Evolutionary conservation across 2,329 filamentous ascomycete genomes (phyloP).

Genomic region (Penicillium oxalicum): DNA sequence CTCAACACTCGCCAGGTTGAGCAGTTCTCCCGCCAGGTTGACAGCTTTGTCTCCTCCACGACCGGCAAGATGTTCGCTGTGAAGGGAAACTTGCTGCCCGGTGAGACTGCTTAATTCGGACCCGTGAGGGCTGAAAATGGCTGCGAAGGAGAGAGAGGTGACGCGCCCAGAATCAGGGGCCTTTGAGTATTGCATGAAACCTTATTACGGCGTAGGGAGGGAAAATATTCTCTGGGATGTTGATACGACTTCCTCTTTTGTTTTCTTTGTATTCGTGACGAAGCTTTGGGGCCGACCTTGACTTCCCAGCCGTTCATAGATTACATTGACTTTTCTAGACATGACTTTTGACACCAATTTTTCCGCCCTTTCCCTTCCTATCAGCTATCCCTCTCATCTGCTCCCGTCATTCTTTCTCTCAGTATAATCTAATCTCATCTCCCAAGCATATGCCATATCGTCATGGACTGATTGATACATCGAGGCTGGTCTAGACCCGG

Average conservation of each 20-base stretch:
- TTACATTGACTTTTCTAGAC: slow-evolving; percentile 16
- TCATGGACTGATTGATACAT: neutral
- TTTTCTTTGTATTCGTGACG: slow-evolving; percentile 29
- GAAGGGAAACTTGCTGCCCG: slow-evolving; percentile 61
- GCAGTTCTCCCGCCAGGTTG: slow-evolving; percentile 95
- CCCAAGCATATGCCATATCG: too few species aligned
- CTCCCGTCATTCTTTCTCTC: too few species aligned
- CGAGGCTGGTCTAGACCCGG: neutral
- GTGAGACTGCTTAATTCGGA: slow-evolving; percentile 41
- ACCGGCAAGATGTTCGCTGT: slow-evolving; percentile 98
- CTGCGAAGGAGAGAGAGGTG: slow-evolving; percentile 6
- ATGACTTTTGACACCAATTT: slow-evolving; percentile 5
- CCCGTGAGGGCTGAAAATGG: neutral
- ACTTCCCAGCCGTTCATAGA: slow-evolving; percentile 20
- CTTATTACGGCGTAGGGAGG: slow-evolving; percentile 39
- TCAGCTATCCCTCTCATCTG: too few species aligned
- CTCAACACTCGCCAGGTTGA: slow-evolving; percentile 94
- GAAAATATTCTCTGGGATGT: slow-evolving; percentile 37
- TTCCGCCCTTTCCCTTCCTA: neutral
- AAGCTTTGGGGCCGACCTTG: slow-evolving; percentile 19
- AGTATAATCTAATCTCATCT: too few species aligned
- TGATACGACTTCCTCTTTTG: slow-evolving; percentile 35
- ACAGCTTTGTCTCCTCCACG: slow-evolving; percentile 87
- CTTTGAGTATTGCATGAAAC: slow-evolving; percentile 36
- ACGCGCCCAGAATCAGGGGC: slow-evolving; percentile 24